Conservation (phyloP, 176 grass and related monocot genomes). For the Rhipidocladum racemiflorum region DNA sequence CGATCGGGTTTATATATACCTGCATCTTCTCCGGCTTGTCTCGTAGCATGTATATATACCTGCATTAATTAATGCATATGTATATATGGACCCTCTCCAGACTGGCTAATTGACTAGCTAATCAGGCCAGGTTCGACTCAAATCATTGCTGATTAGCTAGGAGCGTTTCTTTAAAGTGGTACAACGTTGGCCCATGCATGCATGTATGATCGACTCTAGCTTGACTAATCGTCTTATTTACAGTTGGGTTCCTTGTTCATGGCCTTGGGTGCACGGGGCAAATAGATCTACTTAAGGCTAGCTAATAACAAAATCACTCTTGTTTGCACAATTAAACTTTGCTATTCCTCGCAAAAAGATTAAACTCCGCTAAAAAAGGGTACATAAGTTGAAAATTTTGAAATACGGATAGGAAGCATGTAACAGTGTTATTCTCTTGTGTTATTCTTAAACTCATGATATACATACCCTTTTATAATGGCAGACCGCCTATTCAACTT, state of each 20-base stretch:
- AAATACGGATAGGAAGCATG: not conserved
- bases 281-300: too few relatives aligned
- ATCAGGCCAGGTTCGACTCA: not conserved
- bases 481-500: too few relatives aligned
- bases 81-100: conserved; percentile 7
- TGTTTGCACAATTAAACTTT: not conserved
- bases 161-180: not conserved
- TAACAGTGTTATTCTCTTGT: too few relatives aligned
- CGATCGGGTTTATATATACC: too few relatives aligned
- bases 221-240: too few relatives aligned
- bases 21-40: conserved; percentile 37
- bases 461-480: too few relatives aligned
- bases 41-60: not conserved
- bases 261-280: too few relatives aligned
- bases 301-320: not conserved
- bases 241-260: too few relatives aligned
- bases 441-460: too few relatives aligned
- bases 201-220: not conserved
- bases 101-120: conserved; percentile 32
- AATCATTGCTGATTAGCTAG: conserved; percentile 31
- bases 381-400: not conserved
- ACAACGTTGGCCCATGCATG: not conserved
- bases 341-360: not conserved
- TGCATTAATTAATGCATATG: not conserved
- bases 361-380: not conserved